phyloP scores from a whole-genome alignment of 129 eudicot species.

The Tanacetum coccineum region DNA sequence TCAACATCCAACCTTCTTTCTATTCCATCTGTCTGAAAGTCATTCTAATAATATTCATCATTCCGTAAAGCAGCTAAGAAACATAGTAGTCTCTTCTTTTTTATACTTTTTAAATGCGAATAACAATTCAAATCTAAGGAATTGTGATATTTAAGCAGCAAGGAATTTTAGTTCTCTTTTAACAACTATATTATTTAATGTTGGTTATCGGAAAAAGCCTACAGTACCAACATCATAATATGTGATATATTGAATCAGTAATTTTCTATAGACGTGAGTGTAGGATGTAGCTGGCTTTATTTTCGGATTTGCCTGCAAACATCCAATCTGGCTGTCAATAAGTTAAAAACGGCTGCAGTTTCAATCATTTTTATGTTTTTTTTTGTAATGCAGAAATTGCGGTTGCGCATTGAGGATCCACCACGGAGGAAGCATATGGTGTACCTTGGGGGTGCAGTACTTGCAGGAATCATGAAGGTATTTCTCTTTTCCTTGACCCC shows the following conservation, averaged over 20 bases:
- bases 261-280: not conserved
- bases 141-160: not conserved
- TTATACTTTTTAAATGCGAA: not conserved
- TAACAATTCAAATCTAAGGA: not conserved
- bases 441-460: constrained; percentile 99
- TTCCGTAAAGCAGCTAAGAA: not conserved
- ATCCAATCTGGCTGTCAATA: constrained; percentile 15
- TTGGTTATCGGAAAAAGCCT: no score
- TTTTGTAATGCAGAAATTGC: constrained; percentile 51
- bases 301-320: not conserved
- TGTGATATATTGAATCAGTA: not conserved
- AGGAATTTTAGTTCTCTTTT: not conserved
- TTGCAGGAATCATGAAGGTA: constrained; percentile 99
- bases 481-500: constrained; percentile 10
- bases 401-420: constrained; percentile 95
- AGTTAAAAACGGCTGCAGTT: not conserved
- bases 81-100: not conserved
- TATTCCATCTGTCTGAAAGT: constrained; percentile 5
- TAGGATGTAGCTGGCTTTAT: constrained; percentile 1
- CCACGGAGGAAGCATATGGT: constrained; percentile 99
- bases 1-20: not conserved
- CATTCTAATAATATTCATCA: constrained; percentile 9
- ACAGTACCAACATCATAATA: no score
- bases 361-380: not conserved
- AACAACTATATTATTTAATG: no score